Base-by-base conservation (phyloP, 2,329 filamentous ascomycete species). In the Trichoderma asperellum region DNA sequence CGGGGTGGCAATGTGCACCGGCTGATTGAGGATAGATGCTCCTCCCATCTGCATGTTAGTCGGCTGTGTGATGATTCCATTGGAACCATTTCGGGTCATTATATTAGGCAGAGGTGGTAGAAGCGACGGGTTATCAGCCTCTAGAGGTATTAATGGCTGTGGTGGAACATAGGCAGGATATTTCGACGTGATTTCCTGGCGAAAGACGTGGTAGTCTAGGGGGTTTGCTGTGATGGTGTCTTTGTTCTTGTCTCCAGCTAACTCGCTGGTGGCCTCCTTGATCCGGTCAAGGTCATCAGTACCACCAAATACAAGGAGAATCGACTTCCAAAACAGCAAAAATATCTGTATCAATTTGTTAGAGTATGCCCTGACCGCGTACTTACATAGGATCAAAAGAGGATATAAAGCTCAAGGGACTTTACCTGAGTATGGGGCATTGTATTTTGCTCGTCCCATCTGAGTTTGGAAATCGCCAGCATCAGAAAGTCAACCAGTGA, bases 1-100 rank as follows among this genome's bases (percentile, higher is more conserved):
- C 0, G 96, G 96, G 1, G 96, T 99, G n/a, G 96, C 96, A 74
- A 99, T 99, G 79, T 99, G 96, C 6, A 99, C 95, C 6, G 96
- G 93, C 76, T 98, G 95, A 77, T 98, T 90, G 32, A 99, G 86
- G 75, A 99, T 98, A 0, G 94, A 97, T 10, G 87, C 84, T 71
- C 90, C 88, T 68, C 83, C 87, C 64, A 78, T 85, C 70, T 88
- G 87, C 12, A 81, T 77, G 67, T 86, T 86, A 0, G 86, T 81
- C 3, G 86, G 85, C 3, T 79, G 82, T 7, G 87, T 85, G 40
- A 92, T 83, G 57, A 92, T 87, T 14, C 90, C 89, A 73, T 86
- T 89, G 1, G 86, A 82, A 16, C 85, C 84, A 71, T 86, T 88
- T 71, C 89, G 85, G 47, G 86, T 88, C 1, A 90, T 86, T 71